Evolutionary conservation across 225 moss, liverwort and hornwort species (phyloP), one percentile per base, ranked within the genome.

Genomic region (Pseudoscleropodium purum): DNA sequence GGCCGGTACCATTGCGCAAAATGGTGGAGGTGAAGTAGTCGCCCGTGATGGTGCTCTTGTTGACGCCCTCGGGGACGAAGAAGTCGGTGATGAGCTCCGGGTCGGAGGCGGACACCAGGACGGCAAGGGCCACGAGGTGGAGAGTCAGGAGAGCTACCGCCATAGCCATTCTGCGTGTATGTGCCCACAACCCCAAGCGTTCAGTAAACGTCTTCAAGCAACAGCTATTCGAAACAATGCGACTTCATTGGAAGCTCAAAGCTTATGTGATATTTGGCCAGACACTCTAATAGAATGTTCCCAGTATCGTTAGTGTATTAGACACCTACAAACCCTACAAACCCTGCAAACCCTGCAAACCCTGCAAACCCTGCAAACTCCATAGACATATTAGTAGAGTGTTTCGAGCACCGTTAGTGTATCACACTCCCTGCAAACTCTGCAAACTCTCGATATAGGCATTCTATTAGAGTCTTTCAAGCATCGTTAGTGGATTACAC

Each of bases 21-120:
- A 92, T 15, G 52, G 37, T 68, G 4, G 90, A 67, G 4, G 90
- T 87, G 88, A 92, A 90, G 56, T 92, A 90, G 47, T 25, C 90
- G 31, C 85, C 90, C 25, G 85, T 88, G 29, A 92, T 10, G 37
- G 54, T 31, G 63, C 69, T 90, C 70, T 15, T 78, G 92, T 92
- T 90, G 13, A 49, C 60, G 62, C 88, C 90, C 49, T 16, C 54
- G 9, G 90, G 85, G 4, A 92, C 85, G 56, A 88, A 92, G 88
- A 92, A 92, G 63, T 92, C 90, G 9, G 70, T 92, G 14, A 82
- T 90, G 26, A 92, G 92, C 85, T 92, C 92, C 45, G 92, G 92
- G 85, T 92, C 92, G 31, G 92, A 41, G 30, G 88, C 90, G 7
- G 19, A 15, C 27, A 79, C 63, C 15, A 79, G 6, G 9, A 63